Percentiles rank a stretch among this genome's conserved stretches.
Conservation (phyloP, 148 eudicot species). For the Arbutus unedo region DNA sequence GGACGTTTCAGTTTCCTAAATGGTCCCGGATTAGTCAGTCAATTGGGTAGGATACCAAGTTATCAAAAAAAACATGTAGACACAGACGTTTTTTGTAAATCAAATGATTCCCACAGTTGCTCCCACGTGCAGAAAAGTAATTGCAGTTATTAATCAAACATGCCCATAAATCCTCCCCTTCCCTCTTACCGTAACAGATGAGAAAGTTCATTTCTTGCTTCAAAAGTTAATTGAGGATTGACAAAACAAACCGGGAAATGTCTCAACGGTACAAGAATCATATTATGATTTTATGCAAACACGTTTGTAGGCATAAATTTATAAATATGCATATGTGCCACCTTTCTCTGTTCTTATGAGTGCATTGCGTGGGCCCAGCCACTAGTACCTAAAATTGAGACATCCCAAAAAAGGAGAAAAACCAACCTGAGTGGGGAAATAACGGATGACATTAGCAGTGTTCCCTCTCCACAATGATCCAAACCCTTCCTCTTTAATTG, state of each 20-base stretch:
- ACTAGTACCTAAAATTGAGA: neutral
- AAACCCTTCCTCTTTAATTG: conserved; percentile 40
- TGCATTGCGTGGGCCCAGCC: neutral
- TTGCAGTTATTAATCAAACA: neutral
- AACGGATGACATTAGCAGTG: conserved; percentile 48
- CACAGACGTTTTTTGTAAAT: too few relatives aligned
- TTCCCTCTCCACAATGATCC: conserved; percentile 48
- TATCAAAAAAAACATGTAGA: too few relatives aligned
- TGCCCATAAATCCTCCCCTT: neutral
- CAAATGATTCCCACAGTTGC: neutral
- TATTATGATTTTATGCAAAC: neutral
- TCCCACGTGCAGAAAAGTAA: neutral
- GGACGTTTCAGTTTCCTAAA: neutral
- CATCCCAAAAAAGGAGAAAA: neutral
- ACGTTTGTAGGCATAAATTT: neutral
- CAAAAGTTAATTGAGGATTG: neutral
- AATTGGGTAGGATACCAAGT: too few relatives aligned
- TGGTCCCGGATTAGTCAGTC: too few relatives aligned
- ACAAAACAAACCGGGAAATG: neutral
- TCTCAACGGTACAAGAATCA: neutral
- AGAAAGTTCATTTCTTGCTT: neutral
- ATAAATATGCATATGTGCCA: neutral
- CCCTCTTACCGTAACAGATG: neutral
- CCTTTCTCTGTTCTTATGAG: neutral
- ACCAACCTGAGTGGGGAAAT: conserved; percentile 50